Evolutionary conservation across 1,139 yeast species (phyloP), one percentile per base, ranked within the genome.

Genomic region (Taiozyma onychis): DNA sequence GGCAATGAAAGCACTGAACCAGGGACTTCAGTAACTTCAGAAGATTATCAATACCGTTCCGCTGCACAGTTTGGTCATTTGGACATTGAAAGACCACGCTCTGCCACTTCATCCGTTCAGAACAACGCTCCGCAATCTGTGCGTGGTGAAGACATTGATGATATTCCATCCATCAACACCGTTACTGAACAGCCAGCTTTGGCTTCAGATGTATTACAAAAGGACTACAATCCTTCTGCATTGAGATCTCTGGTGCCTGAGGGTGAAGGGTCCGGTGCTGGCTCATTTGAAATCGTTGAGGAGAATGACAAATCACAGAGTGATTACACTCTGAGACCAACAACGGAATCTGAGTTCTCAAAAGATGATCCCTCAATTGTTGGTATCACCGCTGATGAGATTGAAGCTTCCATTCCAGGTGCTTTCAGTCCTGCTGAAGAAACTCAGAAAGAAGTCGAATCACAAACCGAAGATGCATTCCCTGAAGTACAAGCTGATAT

Each of bases 111-210:
- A 0, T 88, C 96, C 50, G 95, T 90, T 21, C 95, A 88, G 61
- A 90, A 90, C 68, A 90, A 91, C 65, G 90, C 97, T 3, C 91
- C 97, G 0, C 79, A 83, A 66, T 88, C 96, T 26, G 96, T 87
- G 10, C 81, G 95, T 52, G 93, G 86, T 54, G 95, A 86, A 60
- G 80, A 62, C 24, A 54, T 51, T 45, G 65, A 60, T 41, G 62
- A 55, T 5, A 39, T 52, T 14, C 41, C 50, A 21, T 26, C 46
- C 13, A 39, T 49, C 14, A 55, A 51, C 16, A 44, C 46, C 18
- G 49, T 46, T 13, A 46, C 46, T 9, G 52, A 47, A 18, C 58
- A 57, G 43, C 48, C 55, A 26, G 64, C 62, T 6, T 41, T 51
- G 13, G 60, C 61, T 30, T 50, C 53, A 11, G 58, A 60, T 47